Evolutionary conservation across 805 yeast species (phyloP), one percentile per base, ranked within the genome.

Genomic region (Starmerella etchellsii): DNA sequence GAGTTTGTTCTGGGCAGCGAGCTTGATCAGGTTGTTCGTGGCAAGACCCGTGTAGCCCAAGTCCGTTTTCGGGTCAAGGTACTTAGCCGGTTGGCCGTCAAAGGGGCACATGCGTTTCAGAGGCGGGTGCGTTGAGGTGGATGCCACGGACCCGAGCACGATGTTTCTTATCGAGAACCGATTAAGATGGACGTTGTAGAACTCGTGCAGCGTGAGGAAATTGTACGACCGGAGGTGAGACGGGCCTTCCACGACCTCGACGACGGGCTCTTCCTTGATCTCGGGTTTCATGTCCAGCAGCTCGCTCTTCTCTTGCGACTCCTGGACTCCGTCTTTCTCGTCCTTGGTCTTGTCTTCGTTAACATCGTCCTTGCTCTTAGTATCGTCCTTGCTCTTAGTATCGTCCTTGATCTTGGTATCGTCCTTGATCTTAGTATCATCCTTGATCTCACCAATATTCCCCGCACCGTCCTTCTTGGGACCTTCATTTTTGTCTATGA

Each of bases 11-110:
- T 58, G 63, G 45, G 66, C 69, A 16, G 72, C 67, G 15, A 60
- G 54, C 48, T 68, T 67, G 44, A 82, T 66, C 22, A 79, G 67
- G 50, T 72, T 76, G 57, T 77, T 84, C n/a, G 88, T 78, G 35
- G 80, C 87, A 46, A 84, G 81, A 48, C 78, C 78, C 37, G 78
- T 70, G 60, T 91, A 91, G 2, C 95, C 93, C 39, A 91, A 72
- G 28, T 94, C 94, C 23, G 80, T 76, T 28, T 73, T 69, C 0
- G 97, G 97, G 64, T 88, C 97, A 48, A 80, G 76, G 59, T 83
- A 88, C 54, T 74, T 71, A 15, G 91, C 94, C 35, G 76, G 77
- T 37, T 70, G 70, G 2, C 94, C 94, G 2, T 84, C 76, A 33
- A 87, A 75, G 21, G 67, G 95, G 80, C 52, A 68, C 60, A 60